These are phyloP conservation scores for Davidsoniella eucalypti DNA, from an alignment of 2,329 filamentous ascomycete genomes.

Conservation along the genomic window DNA sequence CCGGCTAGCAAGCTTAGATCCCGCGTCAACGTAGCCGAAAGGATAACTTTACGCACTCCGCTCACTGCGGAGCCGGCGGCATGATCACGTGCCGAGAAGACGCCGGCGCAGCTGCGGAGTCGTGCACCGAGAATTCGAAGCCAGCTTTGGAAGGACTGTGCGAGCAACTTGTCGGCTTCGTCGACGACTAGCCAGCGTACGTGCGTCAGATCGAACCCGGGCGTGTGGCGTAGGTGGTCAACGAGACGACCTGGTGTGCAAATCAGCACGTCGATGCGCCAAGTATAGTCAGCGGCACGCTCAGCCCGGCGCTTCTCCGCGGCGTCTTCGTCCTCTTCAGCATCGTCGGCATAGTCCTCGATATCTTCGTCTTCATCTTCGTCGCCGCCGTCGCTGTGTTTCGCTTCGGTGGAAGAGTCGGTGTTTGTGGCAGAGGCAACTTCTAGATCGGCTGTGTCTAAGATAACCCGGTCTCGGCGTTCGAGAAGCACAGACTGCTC, in stretches of 20 bases:
- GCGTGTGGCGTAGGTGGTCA: constrained; percentile 73
- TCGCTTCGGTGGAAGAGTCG: constrained; percentile 23
- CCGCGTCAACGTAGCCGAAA: constrained; percentile 83
- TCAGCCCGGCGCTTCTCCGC: constrained; percentile 32
- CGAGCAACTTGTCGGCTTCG: constrained; percentile 80
- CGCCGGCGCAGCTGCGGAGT: constrained; percentile 19
- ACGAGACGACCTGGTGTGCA: constrained; percentile 85
- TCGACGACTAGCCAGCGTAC: constrained; percentile 84
- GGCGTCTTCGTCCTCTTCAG: constrained; percentile 24
- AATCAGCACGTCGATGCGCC: constrained; percentile 73
- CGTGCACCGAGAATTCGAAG: constrained; percentile 53
- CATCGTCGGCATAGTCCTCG: constrained; percentile 19
- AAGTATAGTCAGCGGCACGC: constrained; percentile 48
- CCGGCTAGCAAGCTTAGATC: constrained; percentile 67
- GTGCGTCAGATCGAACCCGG: constrained; percentile 61
- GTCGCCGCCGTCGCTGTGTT: constrained; percentile 19
- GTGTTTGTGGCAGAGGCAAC: constrained; percentile 26
- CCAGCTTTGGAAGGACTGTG: constrained; percentile 90
- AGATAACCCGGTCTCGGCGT: constrained; percentile 33
- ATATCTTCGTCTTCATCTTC: constrained; percentile 20
- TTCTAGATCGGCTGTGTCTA: constrained; percentile 23
- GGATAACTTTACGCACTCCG: constrained; percentile 60
- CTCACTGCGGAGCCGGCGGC: constrained; percentile 34
- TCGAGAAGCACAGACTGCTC: constrained; percentile 36
- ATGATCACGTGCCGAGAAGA: constrained; percentile 18